Percentiles rank a stretch among this genome's conserved stretches.
Conservation (phyloP, 83 land plant species). For the Larix sibirica region DNA sequence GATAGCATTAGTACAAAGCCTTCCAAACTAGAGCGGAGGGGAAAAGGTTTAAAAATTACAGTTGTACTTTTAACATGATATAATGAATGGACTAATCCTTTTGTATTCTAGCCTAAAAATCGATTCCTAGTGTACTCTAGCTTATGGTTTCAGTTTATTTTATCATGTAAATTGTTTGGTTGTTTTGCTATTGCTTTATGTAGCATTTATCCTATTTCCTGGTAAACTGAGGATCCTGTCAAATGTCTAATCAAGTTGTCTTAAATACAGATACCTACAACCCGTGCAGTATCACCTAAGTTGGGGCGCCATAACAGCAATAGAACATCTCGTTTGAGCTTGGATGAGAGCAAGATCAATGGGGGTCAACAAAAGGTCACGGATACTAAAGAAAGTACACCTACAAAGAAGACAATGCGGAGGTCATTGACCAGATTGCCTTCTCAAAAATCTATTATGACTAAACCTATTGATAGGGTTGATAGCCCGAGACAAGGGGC, state of each 20-base stretch:
- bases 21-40: background rate
- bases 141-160: background rate
- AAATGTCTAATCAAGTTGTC: background rate
- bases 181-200: background rate
- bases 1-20: background rate
- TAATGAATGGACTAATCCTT: background rate
- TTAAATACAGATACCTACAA: conserved; percentile 14
- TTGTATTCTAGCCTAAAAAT: background rate
- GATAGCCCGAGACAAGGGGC: conserved; percentile 8
- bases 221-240: background rate
- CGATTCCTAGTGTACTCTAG: background rate
- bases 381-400: background rate
- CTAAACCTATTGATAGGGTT: conserved; percentile 6
- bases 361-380: background rate
- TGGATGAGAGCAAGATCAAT: conserved; percentile 8
- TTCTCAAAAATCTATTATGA: conserved; percentile 7
- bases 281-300: conserved; percentile 15
- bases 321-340: conserved; percentile 4
- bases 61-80: background rate
- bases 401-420: conserved; percentile 7
- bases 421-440: conserved; percentile 1
- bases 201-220: background rate
- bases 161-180: background rate
- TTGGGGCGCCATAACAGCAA: conserved; percentile 1
- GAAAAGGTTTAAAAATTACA: background rate